Percentiles rank a stretch among this genome's conserved stretches.
Evolutionary conservation across 1,139 yeast genomes (phyloP).

Genomic region (Scheffersomyces parashehatae): DNA sequence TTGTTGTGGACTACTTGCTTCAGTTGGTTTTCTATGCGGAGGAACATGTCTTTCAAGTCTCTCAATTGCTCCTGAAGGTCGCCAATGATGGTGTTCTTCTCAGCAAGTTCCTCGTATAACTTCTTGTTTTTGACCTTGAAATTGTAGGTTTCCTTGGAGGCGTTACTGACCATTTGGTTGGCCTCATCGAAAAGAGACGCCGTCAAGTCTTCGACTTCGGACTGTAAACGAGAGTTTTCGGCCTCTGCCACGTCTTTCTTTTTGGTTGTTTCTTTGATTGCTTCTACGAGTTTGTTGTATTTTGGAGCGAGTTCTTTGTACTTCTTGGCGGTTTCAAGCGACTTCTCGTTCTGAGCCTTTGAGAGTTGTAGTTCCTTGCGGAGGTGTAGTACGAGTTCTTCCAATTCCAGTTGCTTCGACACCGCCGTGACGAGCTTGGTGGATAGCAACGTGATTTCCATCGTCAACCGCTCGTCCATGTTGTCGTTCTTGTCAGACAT

Average conservation of each 20-base stretch:
- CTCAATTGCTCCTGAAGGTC: conserved; percentile 68
- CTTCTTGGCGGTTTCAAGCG: conserved; percentile 15
- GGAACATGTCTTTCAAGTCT: conserved; percentile 56
- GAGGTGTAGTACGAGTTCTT: conserved; percentile 36
- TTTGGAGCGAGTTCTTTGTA: conserved; percentile 32
- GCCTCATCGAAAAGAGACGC: conserved; percentile 80
- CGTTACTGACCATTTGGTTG: conserved; percentile 74
- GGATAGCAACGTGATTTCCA: conserved; percentile 57
- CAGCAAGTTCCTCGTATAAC: conserved; percentile 65
- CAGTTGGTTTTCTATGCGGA: conserved; percentile 36
- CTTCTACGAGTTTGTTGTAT: conserved; percentile 32
- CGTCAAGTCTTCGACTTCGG: conserved; percentile 76
- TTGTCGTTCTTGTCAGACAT: too few relatives aligned
- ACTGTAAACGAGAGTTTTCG: conserved; percentile 58
- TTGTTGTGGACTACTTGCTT: conserved; percentile 5
- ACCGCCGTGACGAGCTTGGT: conserved; percentile 63
- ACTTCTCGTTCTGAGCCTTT: conserved; percentile 18
- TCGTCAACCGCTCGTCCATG: conserved; percentile 43
- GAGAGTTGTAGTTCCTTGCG: conserved; percentile 32
- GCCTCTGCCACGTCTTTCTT: conserved; percentile 50
- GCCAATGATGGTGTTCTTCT: conserved; percentile 68
- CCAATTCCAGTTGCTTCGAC: conserved; percentile 57
- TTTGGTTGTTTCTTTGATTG: conserved; percentile 32
- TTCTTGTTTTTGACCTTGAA: conserved; percentile 55
- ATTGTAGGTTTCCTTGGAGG: conserved; percentile 59